Evolutionary conservation across 31 red algal species (phyloP).

Genomic region (Pterothamnion heteromorphum): DNA sequence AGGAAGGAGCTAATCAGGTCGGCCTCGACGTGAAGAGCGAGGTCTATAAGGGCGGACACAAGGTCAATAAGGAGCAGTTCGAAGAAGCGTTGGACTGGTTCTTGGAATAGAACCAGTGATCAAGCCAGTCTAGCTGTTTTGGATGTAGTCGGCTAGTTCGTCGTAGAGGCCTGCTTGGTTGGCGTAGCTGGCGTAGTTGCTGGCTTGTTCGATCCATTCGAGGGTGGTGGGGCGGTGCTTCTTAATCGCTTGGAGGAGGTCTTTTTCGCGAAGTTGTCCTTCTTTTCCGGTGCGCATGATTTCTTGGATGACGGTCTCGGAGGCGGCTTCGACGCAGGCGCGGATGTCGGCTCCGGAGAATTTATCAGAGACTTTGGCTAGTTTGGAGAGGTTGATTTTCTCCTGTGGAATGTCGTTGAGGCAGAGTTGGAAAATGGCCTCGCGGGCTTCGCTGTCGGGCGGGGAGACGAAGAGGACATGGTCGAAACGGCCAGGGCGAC

Average conservation of each 20-base stretch:
- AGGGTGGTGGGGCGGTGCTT: background rate
- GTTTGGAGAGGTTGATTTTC: background rate
- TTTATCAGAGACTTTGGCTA: background rate
- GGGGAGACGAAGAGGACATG: slow-evolving; percentile 93
- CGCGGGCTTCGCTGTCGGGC: slow-evolving; percentile 68
- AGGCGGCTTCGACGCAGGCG: background rate
- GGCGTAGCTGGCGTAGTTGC: background rate
- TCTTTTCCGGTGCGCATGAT: background rate
- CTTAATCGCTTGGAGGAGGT: background rate
- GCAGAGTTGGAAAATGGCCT: background rate
- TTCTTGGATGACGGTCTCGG: background rate
- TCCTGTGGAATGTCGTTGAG: background rate
- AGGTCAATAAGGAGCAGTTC: no score
- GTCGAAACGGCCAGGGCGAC: slow-evolving; percentile 97
- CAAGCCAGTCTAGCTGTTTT: no score
- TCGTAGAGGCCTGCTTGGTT: slow-evolving; percentile 4
- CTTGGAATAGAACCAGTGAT: no score
- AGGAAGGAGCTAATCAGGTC: no score
- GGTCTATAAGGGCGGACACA: no score
- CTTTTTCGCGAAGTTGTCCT: background rate
- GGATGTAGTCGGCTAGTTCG: background rate
- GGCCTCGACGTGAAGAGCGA: no score
- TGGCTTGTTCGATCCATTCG: background rate
- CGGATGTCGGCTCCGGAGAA: background rate
- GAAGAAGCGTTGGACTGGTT: no score